Evolutionary conservation across 176 grass and related monocot genomes (phyloP).

Genomic region (Metroxylon sagu): DNA sequence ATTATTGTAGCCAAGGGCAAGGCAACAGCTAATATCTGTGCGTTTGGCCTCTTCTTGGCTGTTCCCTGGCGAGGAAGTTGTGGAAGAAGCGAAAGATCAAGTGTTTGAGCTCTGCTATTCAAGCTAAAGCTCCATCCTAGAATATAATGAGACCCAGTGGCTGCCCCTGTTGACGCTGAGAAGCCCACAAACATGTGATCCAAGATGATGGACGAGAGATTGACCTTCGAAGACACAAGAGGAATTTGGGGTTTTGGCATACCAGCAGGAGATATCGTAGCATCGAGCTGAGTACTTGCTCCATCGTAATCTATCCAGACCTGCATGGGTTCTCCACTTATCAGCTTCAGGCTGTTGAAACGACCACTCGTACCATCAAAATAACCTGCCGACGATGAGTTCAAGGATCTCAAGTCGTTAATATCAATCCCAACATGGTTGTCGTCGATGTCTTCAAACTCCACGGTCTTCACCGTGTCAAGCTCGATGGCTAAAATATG

Average conservation of each 20-base stretch:
- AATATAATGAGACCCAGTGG: slow-evolving; percentile 46
- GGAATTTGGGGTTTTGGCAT: slow-evolving; percentile 16
- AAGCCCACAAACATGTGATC: slow-evolving; percentile 51
- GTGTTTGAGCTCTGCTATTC: slow-evolving; percentile 27
- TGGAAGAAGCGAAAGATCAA: slow-evolving; percentile 51
- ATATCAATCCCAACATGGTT: slow-evolving; percentile 66
- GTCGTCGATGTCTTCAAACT: slow-evolving; percentile 36
- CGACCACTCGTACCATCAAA: background rate
- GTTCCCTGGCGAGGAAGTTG: slow-evolving; percentile 5
- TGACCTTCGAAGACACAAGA: slow-evolving; percentile 18
- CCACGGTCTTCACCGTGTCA: slow-evolving; percentile 36
- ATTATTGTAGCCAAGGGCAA: background rate
- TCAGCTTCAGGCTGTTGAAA: slow-evolving; percentile 3
- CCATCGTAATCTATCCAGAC: slow-evolving; percentile 64
- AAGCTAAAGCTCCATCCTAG: slow-evolving; percentile 61
- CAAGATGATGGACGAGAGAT: slow-evolving; percentile 29
- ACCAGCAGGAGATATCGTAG: slow-evolving; percentile 23
- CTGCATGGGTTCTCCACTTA: slow-evolving; percentile 16
- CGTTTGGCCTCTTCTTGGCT: background rate
- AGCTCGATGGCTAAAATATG: slow-evolving; percentile 53
- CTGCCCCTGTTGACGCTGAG: slow-evolving; percentile 51
- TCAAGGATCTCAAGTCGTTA: slow-evolving; percentile 19
- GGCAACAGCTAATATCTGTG: background rate
- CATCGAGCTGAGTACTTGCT: slow-evolving; percentile 22
- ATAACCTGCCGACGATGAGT: background rate